Percentiles rank a stretch among this genome's conserved stretches.
Conservation (phyloP, 2,329 filamentous ascomycete species). For the Coleophoma eucalyptorum region DNA sequence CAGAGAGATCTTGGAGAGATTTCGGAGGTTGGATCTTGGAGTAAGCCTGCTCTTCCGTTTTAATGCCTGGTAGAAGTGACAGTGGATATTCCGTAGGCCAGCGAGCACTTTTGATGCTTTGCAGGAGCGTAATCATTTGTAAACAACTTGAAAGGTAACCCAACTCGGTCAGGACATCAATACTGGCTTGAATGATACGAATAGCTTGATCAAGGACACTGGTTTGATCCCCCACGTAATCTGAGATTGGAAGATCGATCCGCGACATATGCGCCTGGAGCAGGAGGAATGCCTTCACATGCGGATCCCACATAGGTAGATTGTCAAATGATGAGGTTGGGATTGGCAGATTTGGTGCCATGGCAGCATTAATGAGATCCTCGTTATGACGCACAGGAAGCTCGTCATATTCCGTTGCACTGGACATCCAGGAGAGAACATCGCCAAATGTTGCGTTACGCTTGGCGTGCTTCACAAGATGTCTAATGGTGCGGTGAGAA, state of each 20-base stretch:
- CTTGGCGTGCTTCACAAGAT: slow-evolving; percentile 74
- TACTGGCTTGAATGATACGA: slow-evolving; percentile 91
- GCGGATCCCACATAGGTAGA: slow-evolving; percentile 95
- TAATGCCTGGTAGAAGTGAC: slow-evolving; percentile 74
- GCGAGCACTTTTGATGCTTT: slow-evolving; percentile 87
- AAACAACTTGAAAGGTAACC: slow-evolving; percentile 73
- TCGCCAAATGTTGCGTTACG: slow-evolving; percentile 74
- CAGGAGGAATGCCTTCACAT: slow-evolving; percentile 92
- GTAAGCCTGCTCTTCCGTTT: slow-evolving; percentile 32
- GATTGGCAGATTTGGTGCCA: slow-evolving; percentile 75
- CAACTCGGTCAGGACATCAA: slow-evolving; percentile 91
- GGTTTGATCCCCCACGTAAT: slow-evolving; percentile 93
- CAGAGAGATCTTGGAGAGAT: slow-evolving; percentile 31
- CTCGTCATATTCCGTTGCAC: slow-evolving; percentile 94
- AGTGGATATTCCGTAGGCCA: slow-evolving; percentile 83
- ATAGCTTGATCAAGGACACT: slow-evolving; percentile 92
- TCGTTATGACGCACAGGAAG: slow-evolving; percentile 97
- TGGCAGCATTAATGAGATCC: slow-evolving; percentile 90
- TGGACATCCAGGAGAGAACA: slow-evolving; percentile 86
- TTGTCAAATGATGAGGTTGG: slow-evolving; percentile 41
- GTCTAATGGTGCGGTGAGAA: slow-evolving; percentile 89
- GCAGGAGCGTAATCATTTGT: slow-evolving; percentile 80
- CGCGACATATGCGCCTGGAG: slow-evolving; percentile 94
- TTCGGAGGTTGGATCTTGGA: slow-evolving; percentile 27
- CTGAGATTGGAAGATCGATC: slow-evolving; percentile 86